Evolutionary conservation across 1,139 yeast species (phyloP).

Genomic region (Debaryomycetaceae sp.): DNA sequence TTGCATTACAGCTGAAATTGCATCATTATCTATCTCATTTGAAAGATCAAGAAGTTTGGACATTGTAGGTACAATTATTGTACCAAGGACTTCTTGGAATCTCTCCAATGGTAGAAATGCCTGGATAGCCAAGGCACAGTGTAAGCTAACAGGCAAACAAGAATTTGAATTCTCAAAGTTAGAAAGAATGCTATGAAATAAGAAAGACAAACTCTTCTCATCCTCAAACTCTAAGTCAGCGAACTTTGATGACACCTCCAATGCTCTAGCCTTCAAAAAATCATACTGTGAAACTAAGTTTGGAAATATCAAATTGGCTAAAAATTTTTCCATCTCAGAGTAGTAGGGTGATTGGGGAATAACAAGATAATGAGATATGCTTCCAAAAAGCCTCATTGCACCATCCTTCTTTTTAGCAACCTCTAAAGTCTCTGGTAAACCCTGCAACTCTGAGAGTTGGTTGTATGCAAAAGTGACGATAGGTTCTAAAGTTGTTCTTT

Average conservation of each 20-base stretch:
- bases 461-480: slow-evolving; percentile 64
- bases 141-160: slow-evolving; percentile 74
- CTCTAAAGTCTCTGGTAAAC: slow-evolving; percentile 46
- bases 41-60: slow-evolving; percentile 72
- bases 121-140: slow-evolving; percentile 84
- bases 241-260: slow-evolving; percentile 71
- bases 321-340: slow-evolving; percentile 65
- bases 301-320: slow-evolving; percentile 66
- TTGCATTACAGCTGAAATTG: slow-evolving; percentile 88
- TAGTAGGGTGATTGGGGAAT: slow-evolving; percentile 56
- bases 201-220: slow-evolving; percentile 43
- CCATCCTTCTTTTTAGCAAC: slow-evolving; percentile 78
- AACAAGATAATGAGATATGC: slow-evolving; percentile 59
- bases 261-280: slow-evolving; percentile 81
- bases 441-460: slow-evolving; percentile 43
- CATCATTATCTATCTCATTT: slow-evolving; percentile 82
- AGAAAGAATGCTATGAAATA: slow-evolving; percentile 66
- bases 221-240: slow-evolving; percentile 59
- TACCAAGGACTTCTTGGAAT: slow-evolving; percentile 64
- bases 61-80: slow-evolving; percentile 77
- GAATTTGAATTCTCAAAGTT: slow-evolving; percentile 51
- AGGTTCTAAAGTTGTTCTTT: slow-evolving; percentile 57
- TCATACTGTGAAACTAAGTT: slow-evolving; percentile 61
- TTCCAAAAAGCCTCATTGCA: slow-evolving; percentile 71
- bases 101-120: slow-evolving; percentile 64